Evolutionary conservation across 1,284 basidiomycete genomes (phyloP), one percentile per base, ranked within the genome.

Genomic region (Tilletia walkeri): DNA sequence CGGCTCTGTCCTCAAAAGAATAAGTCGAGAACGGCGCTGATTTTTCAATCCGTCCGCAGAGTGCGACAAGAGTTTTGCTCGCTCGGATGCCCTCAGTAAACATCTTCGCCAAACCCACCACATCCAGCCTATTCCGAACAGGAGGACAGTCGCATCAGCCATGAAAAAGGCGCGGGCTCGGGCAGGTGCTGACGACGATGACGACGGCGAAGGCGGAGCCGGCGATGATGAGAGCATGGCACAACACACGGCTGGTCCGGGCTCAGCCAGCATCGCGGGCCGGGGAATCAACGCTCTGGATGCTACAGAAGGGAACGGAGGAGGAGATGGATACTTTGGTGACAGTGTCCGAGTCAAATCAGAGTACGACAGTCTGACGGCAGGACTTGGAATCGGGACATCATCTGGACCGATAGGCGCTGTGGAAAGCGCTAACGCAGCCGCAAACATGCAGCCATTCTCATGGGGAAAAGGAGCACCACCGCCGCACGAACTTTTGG

Each of bases 21-120:
- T 2, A 30, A 30, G 24, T 30, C 24, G 24, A 30, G 24, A 30
- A 30, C 24, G 24, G 24, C 24, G 24, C 24, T 30, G 24, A 30
- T n/a, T n/a, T n/a, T 30, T 4, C 54, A 56, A 12, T 18, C 7
- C 38, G 47, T 10, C 16, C 18, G 45, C 78, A 92, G 93, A 94
- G 85, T 95, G 93, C 81, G 93, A 95, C 86, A 94, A 93, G 82
- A 91, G 91, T 0, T 95, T 95, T 82, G 94, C 93, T 4, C 90
- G 93, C 45, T 93, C 92, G 0, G 93, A 95, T 84, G 93, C 93
- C 30, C 88, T 94, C 16, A 90, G 91, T 18, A 95, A 95, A 80
- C 93, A 95, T 82, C 91, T 94, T 89, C 89, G 92, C 20, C 88
- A 92, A 16, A 92, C 93, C 80, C 93, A 95, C 84, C 89, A 79